Conservation (phyloP, 192 early-diverging fungal species). For the Spinellus fusiger region DNA sequence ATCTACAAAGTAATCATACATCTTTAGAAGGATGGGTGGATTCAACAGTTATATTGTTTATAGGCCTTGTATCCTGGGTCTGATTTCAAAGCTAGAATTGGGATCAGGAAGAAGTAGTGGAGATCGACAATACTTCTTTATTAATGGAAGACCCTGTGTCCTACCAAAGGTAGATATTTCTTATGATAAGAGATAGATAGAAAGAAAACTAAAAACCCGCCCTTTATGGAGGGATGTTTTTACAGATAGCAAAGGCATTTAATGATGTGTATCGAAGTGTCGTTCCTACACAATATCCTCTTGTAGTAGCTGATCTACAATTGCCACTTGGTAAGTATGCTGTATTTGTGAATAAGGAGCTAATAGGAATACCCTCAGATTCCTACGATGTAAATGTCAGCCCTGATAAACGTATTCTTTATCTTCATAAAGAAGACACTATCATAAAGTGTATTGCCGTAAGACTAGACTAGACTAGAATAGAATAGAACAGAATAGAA, state of each 20-base stretch:
- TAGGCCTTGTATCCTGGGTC: constrained; percentile 34
- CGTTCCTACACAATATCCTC: constrained; percentile 72
- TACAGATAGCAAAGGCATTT: constrained; percentile 58
- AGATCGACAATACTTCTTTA: constrained; percentile 84
- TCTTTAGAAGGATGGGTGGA: background rate
- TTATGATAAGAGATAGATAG: background rate
- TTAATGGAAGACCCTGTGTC: constrained; percentile 87
- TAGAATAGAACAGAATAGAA: background rate
- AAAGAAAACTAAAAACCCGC: background rate
- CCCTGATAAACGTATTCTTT: constrained; percentile 89
- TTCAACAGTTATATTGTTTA: no score
- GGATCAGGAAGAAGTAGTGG: constrained; percentile 62
- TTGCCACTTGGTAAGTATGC: constrained; percentile 43
- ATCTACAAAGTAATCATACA: constrained; percentile 10
- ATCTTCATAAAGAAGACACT: constrained; percentile 71
- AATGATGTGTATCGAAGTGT: constrained; percentile 77
- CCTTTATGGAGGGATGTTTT: background rate
- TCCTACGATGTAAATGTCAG: constrained; percentile 89
- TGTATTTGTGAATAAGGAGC: background rate
- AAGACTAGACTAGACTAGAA: background rate
- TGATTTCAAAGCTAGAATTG: constrained; percentile 57
- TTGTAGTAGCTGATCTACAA: constrained; percentile 63
- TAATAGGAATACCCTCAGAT: constrained; percentile 8
- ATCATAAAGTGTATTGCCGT: constrained; percentile 48
- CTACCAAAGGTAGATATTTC: constrained; percentile 58